Conservation (phyloP, 495 filamentous ascomycete genomes). For the Letharia columbiana region DNA sequence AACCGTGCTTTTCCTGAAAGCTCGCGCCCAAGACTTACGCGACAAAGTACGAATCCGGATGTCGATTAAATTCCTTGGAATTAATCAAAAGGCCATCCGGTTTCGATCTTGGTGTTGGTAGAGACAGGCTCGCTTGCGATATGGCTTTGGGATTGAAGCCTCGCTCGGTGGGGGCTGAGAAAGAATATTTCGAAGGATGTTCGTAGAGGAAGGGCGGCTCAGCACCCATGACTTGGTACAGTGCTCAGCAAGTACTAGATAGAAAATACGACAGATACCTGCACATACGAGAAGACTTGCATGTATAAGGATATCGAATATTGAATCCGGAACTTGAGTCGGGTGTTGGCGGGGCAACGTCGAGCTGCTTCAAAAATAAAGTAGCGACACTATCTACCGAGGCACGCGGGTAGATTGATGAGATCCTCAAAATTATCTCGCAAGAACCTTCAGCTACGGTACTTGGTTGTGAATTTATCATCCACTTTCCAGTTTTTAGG, state of each 20-base stretch:
- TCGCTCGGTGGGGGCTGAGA: slow-evolving; percentile 44
- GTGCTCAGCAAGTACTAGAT: not conserved
- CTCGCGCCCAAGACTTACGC: slow-evolving; percentile 39
- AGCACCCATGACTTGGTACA: slow-evolving; percentile 43
- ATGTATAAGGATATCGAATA: slow-evolving; percentile 8
- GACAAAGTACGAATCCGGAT: slow-evolving; percentile 54
- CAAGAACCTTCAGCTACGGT: too few relatives aligned
- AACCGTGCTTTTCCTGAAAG: not conserved
- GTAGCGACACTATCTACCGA: too few relatives aligned
- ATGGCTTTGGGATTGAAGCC: slow-evolving; percentile 76
- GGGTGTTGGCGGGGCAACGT: not conserved
- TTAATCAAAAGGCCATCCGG: slow-evolving; percentile 64
- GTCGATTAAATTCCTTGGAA: slow-evolving; percentile 53
- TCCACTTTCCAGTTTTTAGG: too few relatives aligned
- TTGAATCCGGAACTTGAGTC: not conserved
- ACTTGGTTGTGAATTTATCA: too few relatives aligned
- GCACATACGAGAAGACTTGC: too few relatives aligned
- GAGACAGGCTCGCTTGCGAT: slow-evolving; percentile 60
- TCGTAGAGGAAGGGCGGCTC: slow-evolving; percentile 75
- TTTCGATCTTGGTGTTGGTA: slow-evolving; percentile 49
- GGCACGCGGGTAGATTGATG: too few relatives aligned
- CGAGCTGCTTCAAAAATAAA: not conserved
- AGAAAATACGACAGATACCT: not conserved
- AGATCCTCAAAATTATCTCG: too few relatives aligned
- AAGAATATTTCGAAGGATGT: slow-evolving; percentile 39